These are phyloP conservation scores for Inosperma sp. DNA, from an alignment of 768 basidiomycete genomes.

Conservation along the genomic window DNA sequence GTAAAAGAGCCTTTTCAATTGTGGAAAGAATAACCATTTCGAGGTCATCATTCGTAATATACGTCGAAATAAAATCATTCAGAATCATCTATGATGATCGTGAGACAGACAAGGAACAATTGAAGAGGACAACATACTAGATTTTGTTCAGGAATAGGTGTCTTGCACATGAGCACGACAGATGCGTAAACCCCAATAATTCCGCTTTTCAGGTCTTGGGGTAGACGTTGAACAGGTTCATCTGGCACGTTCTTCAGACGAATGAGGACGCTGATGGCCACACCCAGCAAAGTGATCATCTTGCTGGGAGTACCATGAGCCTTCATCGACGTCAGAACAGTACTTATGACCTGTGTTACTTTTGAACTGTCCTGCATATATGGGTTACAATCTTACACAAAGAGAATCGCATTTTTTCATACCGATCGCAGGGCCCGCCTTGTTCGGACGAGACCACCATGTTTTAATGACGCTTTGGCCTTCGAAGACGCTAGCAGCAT, in stretches of 20 bases:
- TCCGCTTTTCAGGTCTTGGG: constrained; percentile 47
- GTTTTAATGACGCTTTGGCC: constrained; percentile 55
- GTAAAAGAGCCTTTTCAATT: constrained; percentile 75
- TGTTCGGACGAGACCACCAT: constrained; percentile 54
- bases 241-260: constrained; percentile 57
- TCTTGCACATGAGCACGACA: constrained; percentile 65
- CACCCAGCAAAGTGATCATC: constrained; percentile 55
- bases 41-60: constrained; percentile 50
- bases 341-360: constrained; percentile 47
- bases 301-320: constrained; percentile 38
- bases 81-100: constrained; percentile 42
- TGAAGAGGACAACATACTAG: constrained; percentile 38
- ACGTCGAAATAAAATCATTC: constrained; percentile 55
- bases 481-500: constrained; percentile 49
- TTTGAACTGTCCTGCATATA: constrained; percentile 35
- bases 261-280: constrained; percentile 64
- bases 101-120: neutral
- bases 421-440: constrained; percentile 69
- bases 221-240: constrained; percentile 38
- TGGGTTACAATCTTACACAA: constrained; percentile 6
- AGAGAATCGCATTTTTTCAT: constrained; percentile 21
- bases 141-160: constrained; percentile 52
- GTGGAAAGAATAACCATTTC: constrained; percentile 54
- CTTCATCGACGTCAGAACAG: constrained; percentile 50
- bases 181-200: constrained; percentile 58